phyloP scores from a whole-genome alignment of 306 rosid species.

The Lathyrus oleraceus region DNA sequence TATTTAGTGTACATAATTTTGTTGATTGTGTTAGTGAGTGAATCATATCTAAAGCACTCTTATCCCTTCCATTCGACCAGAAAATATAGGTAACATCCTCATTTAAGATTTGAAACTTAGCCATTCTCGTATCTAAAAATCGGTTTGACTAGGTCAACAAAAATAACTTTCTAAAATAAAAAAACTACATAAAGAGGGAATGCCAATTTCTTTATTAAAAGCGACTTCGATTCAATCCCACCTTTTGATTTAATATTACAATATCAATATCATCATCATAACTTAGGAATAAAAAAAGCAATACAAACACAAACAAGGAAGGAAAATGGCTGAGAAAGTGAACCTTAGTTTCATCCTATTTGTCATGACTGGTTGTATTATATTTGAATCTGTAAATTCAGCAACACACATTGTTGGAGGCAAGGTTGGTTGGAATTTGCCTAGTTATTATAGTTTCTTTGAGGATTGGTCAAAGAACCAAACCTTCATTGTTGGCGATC shows the following conservation, averaged over 20 bases:
- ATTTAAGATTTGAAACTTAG: not conserved
- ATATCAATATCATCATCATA: conserved; percentile 28
- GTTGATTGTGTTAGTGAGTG: not conserved
- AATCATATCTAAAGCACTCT: conserved; percentile 30
- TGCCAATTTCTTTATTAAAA: conserved; percentile 7
- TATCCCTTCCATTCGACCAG: conserved; percentile 9
- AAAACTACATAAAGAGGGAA: conserved; percentile 8
- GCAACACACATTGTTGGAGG: conserved; percentile 67
- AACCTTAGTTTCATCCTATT: conserved; percentile 31
- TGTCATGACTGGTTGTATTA: conserved; percentile 30
- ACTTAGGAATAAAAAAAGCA: not conserved
- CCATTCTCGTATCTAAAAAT: conserved; percentile 17
- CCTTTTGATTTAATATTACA: conserved; percentile 10
- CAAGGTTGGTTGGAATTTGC: conserved; percentile 62
- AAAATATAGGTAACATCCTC: conserved; percentile 2
- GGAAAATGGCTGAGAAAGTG: conserved; percentile 44
- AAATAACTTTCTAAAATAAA: not conserved
- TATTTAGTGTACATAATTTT: not conserved
- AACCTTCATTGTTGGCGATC: conserved; percentile 64
- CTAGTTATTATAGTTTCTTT: conserved; percentile 38
- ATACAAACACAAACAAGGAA: not conserved
- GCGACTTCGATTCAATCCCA: conserved; percentile 3
- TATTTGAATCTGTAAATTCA: conserved; percentile 43
- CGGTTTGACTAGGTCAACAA: conserved; percentile 42
- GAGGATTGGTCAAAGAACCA: conserved; percentile 54